phyloP scores from a whole-genome alignment of 192 early-diverging fungal species.

The Gonapodya sp. region DNA sequence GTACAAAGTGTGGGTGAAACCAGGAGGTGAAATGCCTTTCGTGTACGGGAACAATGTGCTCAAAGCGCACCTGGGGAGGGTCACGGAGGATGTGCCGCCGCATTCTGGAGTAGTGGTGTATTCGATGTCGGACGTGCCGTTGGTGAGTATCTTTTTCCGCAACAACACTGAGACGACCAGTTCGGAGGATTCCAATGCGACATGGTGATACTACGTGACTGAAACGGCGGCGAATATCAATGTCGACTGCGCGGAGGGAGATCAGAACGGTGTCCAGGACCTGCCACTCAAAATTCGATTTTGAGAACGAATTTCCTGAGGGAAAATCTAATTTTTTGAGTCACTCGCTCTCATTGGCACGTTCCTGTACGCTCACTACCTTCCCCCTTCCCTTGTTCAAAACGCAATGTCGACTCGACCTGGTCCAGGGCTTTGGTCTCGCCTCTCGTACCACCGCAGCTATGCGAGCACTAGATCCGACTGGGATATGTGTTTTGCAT shows the following conservation, averaged over 20 bases:
- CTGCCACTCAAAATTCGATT: too few relatives aligned
- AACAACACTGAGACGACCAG: neutral
- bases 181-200: too few relatives aligned
- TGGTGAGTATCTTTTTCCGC: slow-evolving; percentile 29
- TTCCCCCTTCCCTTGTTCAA: too few relatives aligned
- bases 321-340: too few relatives aligned
- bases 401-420: too few relatives aligned
- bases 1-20: slow-evolving; percentile 99
- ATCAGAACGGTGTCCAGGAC: too few relatives aligned
- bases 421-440: slow-evolving; percentile 77
- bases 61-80: slow-evolving; percentile 92
- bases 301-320: too few relatives aligned
- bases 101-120: slow-evolving; percentile 94
- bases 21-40: slow-evolving; percentile 98
- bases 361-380: too few relatives aligned
- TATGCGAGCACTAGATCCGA: slow-evolving; percentile 86
- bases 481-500: slow-evolving; percentile 87
- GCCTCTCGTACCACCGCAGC: slow-evolving; percentile 89
- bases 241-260: too few relatives aligned
- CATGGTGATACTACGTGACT: too few relatives aligned
- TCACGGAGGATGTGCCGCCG: slow-evolving; percentile 97
- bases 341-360: too few relatives aligned
- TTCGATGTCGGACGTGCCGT: slow-evolving; percentile 86
- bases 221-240: too few relatives aligned
- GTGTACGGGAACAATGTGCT: slow-evolving; percentile 96